Base-by-base conservation (phyloP, 2,329 filamentous ascomycete genomes). In the Monosporascus cannonballus region DNA sequence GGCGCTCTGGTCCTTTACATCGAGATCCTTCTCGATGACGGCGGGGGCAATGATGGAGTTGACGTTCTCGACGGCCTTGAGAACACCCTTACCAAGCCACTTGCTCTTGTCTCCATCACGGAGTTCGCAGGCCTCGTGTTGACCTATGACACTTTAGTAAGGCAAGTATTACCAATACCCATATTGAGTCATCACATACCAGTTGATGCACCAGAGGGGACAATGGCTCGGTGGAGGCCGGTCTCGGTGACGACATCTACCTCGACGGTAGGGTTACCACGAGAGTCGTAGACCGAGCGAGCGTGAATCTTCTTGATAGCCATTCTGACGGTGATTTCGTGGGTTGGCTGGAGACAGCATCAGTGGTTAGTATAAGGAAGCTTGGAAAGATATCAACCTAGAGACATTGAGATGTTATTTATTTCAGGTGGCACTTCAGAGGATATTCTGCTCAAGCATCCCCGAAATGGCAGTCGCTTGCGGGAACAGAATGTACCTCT, bases 241-340 rank as follows among this genome's bases (percentile, higher is more conserved):
- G 89, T 95, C 80, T 96, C 90, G 66, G 92, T 96, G 77, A 96
- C 88, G 67, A 96, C 85, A 73, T 96, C 93, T 69, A 97, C 93
- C 83, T 97, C 93, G 70, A 96, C 93, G 72, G 94, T 99, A 69
- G 94, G 94, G 86, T 99, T 99, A 73, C 84, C 84, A 72, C 94
- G 93, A 74, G 94, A 97, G 84, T 99, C 94, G 85, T 93, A 99
- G 80, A 99, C 91, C 70, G 87, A 92, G 72, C 94, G 89, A 71
- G 89, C 89, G 83, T 92, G 88, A 72, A 94, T 83, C 82, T 92
- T 93, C 75, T 85, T 85, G 76, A 94, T 90, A 69, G 89, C 79
- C 94, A 99, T 99, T 64, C 71, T 92, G 76, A 66, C 27, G 38
- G 46, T 54, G 50, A 38, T 4, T 34, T 44, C 11, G 20, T 44